A percentile compares a stretch with the other conserved stretches of the same genome.
These are phyloP conservation scores for Harringtonia aguacate DNA, from an alignment of 2,329 filamentous ascomycete species.

Conservation along the genomic window DNA sequence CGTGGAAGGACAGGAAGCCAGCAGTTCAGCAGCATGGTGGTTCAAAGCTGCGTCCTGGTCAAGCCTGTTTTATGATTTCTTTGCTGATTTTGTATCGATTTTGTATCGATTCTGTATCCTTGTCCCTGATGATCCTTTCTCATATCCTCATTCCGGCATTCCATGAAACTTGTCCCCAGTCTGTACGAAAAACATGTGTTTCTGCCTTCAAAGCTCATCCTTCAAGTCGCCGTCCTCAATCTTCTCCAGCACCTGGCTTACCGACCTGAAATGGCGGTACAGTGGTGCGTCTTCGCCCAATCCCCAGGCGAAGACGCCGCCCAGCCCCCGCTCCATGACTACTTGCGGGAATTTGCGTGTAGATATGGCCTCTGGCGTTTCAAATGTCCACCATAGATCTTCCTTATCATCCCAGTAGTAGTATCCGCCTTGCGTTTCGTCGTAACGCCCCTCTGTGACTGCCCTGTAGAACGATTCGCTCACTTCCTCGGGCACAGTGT, in stretches of 20 bases:
- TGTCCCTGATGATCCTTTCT: no score
- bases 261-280: constrained; percentile 28
- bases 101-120: no score
- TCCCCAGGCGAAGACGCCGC: constrained; percentile 68
- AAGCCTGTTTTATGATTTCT: no score
- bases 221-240: constrained; percentile 3
- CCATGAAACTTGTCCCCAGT: no score
- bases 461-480: constrained; percentile 48
- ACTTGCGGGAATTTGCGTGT: constrained; percentile 49
- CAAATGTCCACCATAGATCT: constrained; percentile 64
- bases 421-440: constrained; percentile 48
- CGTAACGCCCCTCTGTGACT: constrained; percentile 38
- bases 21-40: no score
- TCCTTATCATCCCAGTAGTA: constrained; percentile 55
- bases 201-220: constrained; percentile 15
- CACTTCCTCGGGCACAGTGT: constrained; percentile 41
- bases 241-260: constrained; percentile 16
- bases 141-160: no score
- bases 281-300: constrained; percentile 53
- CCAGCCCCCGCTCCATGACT: constrained; percentile 43
- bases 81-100: no score
- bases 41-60: no score
- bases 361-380: constrained; percentile 48
- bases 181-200: no score
- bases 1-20: no score